Evolutionary conservation across 2,329 filamentous ascomycete genomes (phyloP), one percentile per base, ranked within the genome.

Genomic region (Hypomyces perniciosus): DNA sequence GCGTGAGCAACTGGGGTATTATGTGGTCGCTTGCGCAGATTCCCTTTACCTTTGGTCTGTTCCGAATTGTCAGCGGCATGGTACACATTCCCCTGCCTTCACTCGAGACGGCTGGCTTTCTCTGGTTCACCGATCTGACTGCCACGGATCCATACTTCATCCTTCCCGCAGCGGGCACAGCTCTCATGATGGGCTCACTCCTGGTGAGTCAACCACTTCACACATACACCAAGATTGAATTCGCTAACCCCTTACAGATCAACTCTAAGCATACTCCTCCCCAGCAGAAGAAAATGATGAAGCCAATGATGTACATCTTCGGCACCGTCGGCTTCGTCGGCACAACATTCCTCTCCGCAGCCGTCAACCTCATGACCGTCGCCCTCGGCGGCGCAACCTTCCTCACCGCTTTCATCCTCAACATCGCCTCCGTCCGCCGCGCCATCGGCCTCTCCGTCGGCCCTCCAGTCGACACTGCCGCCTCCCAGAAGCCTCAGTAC

Each of bases 121-220:
- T 84, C 38, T 99, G 93, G 93, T 80, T 97, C 58, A 70, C 73
- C 2, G 87, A 97, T 66, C 69, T 99, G 55, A 85, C 89, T 0
- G 64, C 83, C 26, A 67, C 80, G 2, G 93, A 99, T 67, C 92
- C 93, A 0, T 85, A 77, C 61, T 92, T 81, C 59, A 66, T 93
- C 38, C 71, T 97, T 31, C 93, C 93, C 2, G 56, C 81, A 3
- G 51, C 76, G 1, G 81, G 83, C 3, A 77, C 83, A 1, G 67
- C 63, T 6, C 62, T 81, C 48, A 77, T 86, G 67, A 79, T 77
- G 57, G 58, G 73, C 29, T 77, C 81, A 46, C 70, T 89, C 51
- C 75, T 74, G 50, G 76, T 78, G 65, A 50, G 72, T 54, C 34
- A 33, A 8, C 39, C 8, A 31, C 30, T 26, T 12, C 31, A 1